Percentiles rank a stretch among this genome's conserved stretches.
Evolutionary conservation across 129 eudicot species (phyloP).

Genomic region (Artemisia argyi): DNA sequence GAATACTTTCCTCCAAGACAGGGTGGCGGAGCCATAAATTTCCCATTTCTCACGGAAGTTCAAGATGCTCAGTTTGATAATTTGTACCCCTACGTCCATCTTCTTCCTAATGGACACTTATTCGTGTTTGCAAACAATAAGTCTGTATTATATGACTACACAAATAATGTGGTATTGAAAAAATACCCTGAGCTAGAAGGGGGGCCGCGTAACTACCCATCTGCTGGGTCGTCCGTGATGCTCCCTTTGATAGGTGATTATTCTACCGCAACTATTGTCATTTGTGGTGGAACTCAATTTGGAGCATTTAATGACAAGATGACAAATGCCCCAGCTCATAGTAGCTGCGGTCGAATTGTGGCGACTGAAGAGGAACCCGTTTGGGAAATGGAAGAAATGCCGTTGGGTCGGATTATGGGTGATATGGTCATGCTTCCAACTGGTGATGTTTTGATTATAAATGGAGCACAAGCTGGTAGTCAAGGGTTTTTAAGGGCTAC

Average conservation of each 20-base stretch:
- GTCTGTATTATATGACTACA: conserved; percentile 58
- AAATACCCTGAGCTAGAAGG: conserved; percentile 57
- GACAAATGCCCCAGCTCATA: conserved; percentile 46
- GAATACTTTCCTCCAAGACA: conserved; percentile 58
- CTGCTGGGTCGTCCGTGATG: conserved; percentile 86
- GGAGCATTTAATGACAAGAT: conserved; percentile 53
- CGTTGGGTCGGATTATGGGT: conserved; percentile 78
- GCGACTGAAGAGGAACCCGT: conserved; percentile 54
- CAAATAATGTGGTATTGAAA: conserved; percentile 31
- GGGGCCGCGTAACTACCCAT: conserved; percentile 83
- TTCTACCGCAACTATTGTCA: conserved; percentile 50
- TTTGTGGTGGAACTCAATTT: conserved; percentile 79
- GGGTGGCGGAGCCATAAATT: conserved; percentile 38
- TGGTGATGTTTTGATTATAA: conserved; percentile 65
- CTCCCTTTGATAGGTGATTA: conserved; percentile 61
- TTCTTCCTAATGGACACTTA: conserved; percentile 60
- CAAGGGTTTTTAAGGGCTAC: conserved; percentile 71
- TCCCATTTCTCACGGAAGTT: conserved; percentile 49
- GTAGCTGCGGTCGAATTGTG: conserved; percentile 69
- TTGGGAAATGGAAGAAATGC: conserved; percentile 91
- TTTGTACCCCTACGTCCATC: conserved; percentile 77
- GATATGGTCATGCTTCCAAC: conserved; percentile 84
- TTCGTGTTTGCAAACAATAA: conserved; percentile 72
- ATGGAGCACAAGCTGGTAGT: conserved; percentile 76
- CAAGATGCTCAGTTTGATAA: conserved; percentile 65